A percentile compares a stretch with the other conserved stretches of the same genome.
Evolutionary conservation across 345 rosid genomes (phyloP).

Genomic region (Heritiera littoralis): DNA sequence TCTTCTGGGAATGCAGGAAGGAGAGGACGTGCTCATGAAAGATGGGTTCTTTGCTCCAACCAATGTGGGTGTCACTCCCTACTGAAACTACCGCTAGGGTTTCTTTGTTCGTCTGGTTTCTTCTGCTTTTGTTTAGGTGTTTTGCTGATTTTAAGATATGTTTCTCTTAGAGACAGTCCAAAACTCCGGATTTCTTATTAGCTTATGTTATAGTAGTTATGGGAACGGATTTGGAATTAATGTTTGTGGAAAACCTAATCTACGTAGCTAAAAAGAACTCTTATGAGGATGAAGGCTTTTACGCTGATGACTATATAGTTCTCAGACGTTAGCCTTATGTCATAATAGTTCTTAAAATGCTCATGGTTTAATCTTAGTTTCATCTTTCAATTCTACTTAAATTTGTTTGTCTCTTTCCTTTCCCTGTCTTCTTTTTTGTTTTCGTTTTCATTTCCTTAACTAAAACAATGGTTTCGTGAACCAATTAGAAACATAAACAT

Average conservation of each 20-base stretch:
- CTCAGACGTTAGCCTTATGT: constrained; percentile 11
- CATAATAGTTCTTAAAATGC: constrained; percentile 4
- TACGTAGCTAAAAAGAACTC: background rate
- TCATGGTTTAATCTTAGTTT: background rate
- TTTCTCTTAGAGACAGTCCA: constrained; percentile 1
- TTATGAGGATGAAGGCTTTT: constrained; percentile 18
- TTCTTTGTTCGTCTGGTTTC: background rate
- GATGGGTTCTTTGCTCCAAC: constrained; percentile 77
- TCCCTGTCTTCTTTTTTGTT: background rate
- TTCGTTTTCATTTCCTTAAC: background rate
- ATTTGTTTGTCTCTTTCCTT: background rate
- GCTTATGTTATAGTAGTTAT: background rate
- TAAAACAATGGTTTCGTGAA: background rate
- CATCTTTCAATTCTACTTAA: background rate
- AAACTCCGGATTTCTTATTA: background rate
- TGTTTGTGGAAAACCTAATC: constrained; percentile 14
- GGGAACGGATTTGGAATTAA: background rate
- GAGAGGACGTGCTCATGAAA: constrained; percentile 70
- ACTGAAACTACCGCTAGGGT: constrained; percentile 33
- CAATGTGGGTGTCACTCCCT: constrained; percentile 72
- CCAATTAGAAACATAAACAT: background rate
- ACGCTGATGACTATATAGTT: background rate
- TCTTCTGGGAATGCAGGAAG: constrained; percentile 49
- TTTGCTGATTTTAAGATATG: background rate
- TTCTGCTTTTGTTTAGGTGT: background rate